Base-by-base conservation (phyloP, 306 rosid species). In the Quercus robur region DNA sequence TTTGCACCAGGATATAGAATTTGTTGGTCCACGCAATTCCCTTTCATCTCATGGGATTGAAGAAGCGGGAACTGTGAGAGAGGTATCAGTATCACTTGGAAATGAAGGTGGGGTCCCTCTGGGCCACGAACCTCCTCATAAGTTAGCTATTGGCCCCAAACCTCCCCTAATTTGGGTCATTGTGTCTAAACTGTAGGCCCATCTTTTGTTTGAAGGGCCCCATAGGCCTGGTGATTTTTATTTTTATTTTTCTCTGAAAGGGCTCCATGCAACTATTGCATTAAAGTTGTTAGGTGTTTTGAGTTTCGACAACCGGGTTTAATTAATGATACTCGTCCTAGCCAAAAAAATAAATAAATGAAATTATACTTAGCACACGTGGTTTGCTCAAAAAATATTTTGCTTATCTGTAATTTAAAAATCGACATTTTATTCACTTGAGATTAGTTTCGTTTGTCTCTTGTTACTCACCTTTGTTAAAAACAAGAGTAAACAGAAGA, bases 401-500 rank as follows among this genome's bases (percentile, higher is more conserved):
- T 4, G 33, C 1, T 1, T 4, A 31, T 0, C 1, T 31, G 1
- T 31, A 1, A 0, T 4, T 31, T 31, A 4, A 31, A 31, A 31
- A 31, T 31, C 4, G 5, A 1, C 5, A 4, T 1, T 31, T 31
- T 4, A 31, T 3, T 1, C 0, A 4, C 0, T 0, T 31, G 1
- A 31, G 0, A 0, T 31, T 31, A 31, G 1, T 0, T 30, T 3
- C 5, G 1, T 30, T 30, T 30, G 5, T 30, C 33, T 31, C 33
- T 0, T 1, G 0, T 31, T 31, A 31, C 33, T 1, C 5, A 31
- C 1, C 5, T 31, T 0, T 31, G 1, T 0, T 31, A 31, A 31
- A 31, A 31, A 31, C 5, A 31, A 0, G 1, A 31, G 33, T 4
- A 4, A 31, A 31, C 5, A 31, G 33, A 31, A 30, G 0, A 30